Percentiles rank a stretch among this genome's conserved stretches.
Conservation (phyloP, 192 early-diverging fungal genomes). For the Coemansia sp. region DNA sequence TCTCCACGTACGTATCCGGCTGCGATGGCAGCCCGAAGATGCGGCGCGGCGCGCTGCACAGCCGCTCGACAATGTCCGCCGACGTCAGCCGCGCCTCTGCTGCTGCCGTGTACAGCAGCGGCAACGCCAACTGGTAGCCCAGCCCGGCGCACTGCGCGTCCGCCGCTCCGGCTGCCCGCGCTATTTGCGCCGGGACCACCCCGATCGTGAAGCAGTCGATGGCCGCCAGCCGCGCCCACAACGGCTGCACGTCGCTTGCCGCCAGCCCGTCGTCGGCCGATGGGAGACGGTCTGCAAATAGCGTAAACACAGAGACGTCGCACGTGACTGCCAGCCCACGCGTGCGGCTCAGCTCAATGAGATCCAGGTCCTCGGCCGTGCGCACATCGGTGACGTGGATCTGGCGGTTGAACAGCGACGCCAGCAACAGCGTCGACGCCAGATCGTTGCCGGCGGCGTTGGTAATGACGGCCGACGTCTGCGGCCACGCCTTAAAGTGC, state of each 20-base stretch:
- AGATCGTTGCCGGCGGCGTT: constrained; percentile 87
- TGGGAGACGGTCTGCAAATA: constrained; percentile 65
- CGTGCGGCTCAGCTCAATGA: constrained; percentile 85
- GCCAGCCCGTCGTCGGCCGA: constrained; percentile 1
- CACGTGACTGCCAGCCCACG: constrained; percentile 88
- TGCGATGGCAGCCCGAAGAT: constrained; percentile 95
- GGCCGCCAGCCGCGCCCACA: constrained; percentile 78
- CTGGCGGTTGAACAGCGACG: constrained; percentile 78
- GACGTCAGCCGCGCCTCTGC: constrained; percentile 75
- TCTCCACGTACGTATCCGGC: constrained; percentile 91
- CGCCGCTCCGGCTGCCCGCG: constrained; percentile 18
- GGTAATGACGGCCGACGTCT: constrained; percentile 72
- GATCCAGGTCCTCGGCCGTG: constrained; percentile 76
- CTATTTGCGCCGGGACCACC: constrained; percentile 64
- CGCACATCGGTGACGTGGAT: constrained; percentile 89
- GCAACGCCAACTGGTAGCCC: constrained; percentile 48
- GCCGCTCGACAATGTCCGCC: constrained; percentile 71
- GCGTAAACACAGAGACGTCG: constrained; percentile 87
- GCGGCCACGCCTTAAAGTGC: constrained; percentile 83
- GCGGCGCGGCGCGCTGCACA: constrained; percentile 83
- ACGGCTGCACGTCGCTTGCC: constrained; percentile 57
- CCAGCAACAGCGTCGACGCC: constrained; percentile 85
- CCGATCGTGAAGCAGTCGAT: constrained; percentile 96
- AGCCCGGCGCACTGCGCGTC: constrained; percentile 26
- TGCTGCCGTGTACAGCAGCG: constrained; percentile 83